Evolutionary conservation across 129 eudicot species (phyloP).

Genomic region (Rutidosis leptorrhynchoides): DNA sequence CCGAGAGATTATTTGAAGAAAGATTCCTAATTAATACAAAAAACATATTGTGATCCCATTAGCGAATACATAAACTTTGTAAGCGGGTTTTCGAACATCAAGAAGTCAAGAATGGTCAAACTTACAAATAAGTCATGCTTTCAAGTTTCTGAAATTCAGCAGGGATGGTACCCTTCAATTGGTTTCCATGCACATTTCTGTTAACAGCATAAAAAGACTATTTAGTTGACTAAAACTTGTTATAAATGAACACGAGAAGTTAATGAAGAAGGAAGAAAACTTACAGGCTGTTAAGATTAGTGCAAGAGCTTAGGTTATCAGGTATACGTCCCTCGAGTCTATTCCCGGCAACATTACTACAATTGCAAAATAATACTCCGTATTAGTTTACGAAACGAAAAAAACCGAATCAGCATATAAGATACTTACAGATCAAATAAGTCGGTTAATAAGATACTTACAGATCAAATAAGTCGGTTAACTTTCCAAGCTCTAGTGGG

Average conservation of each 20-base stretch:
- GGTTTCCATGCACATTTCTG: slow-evolving; percentile 89
- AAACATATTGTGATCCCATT: not conserved
- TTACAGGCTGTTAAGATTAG: slow-evolving; percentile 96
- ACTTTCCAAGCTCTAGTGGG: slow-evolving; percentile 89
- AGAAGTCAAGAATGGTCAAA: slow-evolving; percentile 17
- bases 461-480: slow-evolving; percentile 91
- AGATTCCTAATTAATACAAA: slow-evolving; percentile 54
- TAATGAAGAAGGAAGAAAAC: slow-evolving; percentile 8
- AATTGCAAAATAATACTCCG: slow-evolving; percentile 3
- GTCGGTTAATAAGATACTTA: slow-evolving; percentile 42
- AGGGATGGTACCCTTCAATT: slow-evolving; percentile 82
- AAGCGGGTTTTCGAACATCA: not conserved
- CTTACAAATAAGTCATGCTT: slow-evolving; percentile 99
- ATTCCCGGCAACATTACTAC: slow-evolving; percentile 88
- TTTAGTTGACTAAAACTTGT: not conserved
- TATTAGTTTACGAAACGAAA: not conserved
- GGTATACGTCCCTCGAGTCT: slow-evolving; percentile 77
- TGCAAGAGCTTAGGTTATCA: slow-evolving; percentile 85
- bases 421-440: slow-evolving; percentile 75
- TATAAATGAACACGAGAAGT: not conserved
- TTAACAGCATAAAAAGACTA: not conserved
- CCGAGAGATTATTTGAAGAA: slow-evolving; percentile 69
- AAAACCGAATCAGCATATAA: not conserved
- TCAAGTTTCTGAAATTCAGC: slow-evolving; percentile 72
- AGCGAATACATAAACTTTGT: not conserved